Conservation (phyloP, 352 stramenopile genomes). For the Thraustochytrium sp. region DNA sequence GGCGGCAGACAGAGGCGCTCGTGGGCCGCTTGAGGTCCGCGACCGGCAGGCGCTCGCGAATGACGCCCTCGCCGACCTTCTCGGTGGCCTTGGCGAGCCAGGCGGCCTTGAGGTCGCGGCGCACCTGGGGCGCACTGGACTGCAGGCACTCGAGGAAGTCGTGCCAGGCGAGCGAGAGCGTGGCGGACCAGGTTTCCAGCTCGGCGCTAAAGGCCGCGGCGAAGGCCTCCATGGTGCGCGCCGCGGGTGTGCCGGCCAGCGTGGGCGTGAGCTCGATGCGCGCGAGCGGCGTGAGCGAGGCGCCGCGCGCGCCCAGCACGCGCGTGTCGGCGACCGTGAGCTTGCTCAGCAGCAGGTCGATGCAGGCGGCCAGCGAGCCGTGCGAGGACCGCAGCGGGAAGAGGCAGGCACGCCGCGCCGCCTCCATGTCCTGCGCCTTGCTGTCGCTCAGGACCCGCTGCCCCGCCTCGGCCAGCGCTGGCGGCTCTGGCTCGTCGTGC, state of each 20-base stretch:
- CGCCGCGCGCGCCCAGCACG: neutral
- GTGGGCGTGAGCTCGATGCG: neutral
- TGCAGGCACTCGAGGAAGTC: neutral
- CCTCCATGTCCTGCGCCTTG: neutral
- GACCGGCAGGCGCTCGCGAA: neutral
- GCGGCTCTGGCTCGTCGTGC: too few species aligned
- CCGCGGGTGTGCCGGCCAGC: neutral
- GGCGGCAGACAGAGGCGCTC: neutral
- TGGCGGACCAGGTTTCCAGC: neutral
- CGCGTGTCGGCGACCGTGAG: neutral
- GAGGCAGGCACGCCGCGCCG: neutral
- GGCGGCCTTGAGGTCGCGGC: neutral
- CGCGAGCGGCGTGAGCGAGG: neutral
- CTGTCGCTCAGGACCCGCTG: too few species aligned
- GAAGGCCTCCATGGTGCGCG: neutral
- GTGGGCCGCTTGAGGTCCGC: neutral
- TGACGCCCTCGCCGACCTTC: neutral
- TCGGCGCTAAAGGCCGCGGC: neutral
- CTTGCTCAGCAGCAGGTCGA: constrained; percentile 6
- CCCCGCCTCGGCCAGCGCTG: too few species aligned
- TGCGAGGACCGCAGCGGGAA: constrained; percentile 9
- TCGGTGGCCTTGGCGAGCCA: constrained; percentile 27
- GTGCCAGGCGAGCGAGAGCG: constrained; percentile 7
- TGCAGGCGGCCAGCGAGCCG: neutral
- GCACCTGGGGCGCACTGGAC: neutral